Conservation (phyloP, 2,329 filamentous ascomycete species). For the Aschersonia sp. region DNA sequence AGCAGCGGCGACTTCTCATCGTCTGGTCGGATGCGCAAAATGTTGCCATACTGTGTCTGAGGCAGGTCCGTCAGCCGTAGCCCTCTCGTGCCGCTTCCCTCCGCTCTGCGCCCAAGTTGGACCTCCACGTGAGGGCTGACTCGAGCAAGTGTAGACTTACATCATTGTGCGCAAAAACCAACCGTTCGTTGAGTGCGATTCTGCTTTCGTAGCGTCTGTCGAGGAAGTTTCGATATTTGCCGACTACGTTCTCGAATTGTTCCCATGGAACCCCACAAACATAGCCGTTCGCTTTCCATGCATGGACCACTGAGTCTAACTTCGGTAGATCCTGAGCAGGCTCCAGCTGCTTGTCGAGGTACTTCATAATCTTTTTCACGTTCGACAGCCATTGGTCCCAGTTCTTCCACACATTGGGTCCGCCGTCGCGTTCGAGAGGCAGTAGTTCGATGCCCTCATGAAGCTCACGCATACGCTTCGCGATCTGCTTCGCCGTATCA, state of each 20-base stretch:
- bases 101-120: too few relatives aligned
- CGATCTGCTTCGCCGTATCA: constrained; percentile 81
- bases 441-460: constrained; percentile 87
- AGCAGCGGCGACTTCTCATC: constrained; percentile 74
- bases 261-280: constrained; percentile 79
- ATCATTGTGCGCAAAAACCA: constrained; percentile 97
- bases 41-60: constrained; percentile 96
- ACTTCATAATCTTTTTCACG: constrained; percentile 43
- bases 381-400: constrained; percentile 84
- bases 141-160: constrained; percentile 33
- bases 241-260: constrained; percentile 58
- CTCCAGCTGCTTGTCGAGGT: constrained; percentile 44
- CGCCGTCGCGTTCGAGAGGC: constrained; percentile 59
- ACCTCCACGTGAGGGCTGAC: too few relatives aligned
- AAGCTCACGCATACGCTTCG: constrained; percentile 92
- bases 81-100: too few relatives aligned
- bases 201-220: constrained; percentile 54
- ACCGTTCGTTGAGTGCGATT: constrained; percentile 51
- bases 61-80: not conserved
- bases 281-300: constrained; percentile 57
- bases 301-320: constrained; percentile 18
- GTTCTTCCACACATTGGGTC: constrained; percentile 77
- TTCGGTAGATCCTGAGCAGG: constrained; percentile 14
- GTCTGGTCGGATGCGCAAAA: constrained; percentile 57
- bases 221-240: constrained; percentile 67